Evolutionary conservation across 495 filamentous ascomycete genomes (phyloP).

Genomic region (Aspergillus campestris): DNA sequence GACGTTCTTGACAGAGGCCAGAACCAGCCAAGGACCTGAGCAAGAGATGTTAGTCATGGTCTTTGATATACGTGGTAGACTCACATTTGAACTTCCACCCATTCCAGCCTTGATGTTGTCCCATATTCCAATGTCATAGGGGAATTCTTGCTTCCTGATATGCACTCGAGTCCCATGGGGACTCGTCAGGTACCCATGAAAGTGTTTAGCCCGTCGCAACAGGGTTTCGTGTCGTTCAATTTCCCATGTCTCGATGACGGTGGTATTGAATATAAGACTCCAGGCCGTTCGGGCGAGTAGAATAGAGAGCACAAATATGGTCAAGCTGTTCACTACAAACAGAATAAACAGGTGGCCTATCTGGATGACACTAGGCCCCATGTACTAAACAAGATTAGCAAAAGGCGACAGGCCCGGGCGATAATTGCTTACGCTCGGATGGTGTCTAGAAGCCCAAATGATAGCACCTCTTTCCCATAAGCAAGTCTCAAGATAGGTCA

Average conservation of each 20-base stretch:
- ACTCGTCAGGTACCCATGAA: slow-evolving; percentile 50
- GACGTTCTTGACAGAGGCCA: slow-evolving; percentile 53
- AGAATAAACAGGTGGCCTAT: slow-evolving; percentile 61
- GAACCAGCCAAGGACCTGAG: slow-evolving; percentile 49
- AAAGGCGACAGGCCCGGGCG: not conserved
- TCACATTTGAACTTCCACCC: slow-evolving; percentile 50
- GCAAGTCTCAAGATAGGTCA: slow-evolving; percentile 52
- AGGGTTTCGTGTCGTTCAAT: slow-evolving; percentile 77
- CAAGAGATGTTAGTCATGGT: not conserved
- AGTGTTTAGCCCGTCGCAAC: slow-evolving; percentile 48
- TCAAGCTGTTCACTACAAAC: slow-evolving; percentile 49
- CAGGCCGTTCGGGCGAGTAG: slow-evolving; percentile 54
- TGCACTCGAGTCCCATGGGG: slow-evolving; percentile 49
- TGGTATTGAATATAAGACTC: slow-evolving; percentile 53
- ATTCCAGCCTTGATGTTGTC: slow-evolving; percentile 67
- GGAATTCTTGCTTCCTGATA: slow-evolving; percentile 68
- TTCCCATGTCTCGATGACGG: slow-evolving; percentile 92
- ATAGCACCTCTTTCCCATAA: slow-evolving; percentile 50
- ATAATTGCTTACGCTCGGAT: slow-evolving; percentile 52
- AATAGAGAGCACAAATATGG: slow-evolving; percentile 56
- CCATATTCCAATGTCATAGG: slow-evolving; percentile 87
- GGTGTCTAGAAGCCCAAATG: slow-evolving; percentile 56
- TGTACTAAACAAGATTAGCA: slow-evolving; percentile 44
- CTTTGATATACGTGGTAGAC: not conserved
- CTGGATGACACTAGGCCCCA: slow-evolving; percentile 60